Percentiles rank a stretch among this genome's conserved stretches.
phyloP scores from a whole-genome alignment of 2,329 filamentous ascomycete species.

The Leptodontidium sp. region DNA sequence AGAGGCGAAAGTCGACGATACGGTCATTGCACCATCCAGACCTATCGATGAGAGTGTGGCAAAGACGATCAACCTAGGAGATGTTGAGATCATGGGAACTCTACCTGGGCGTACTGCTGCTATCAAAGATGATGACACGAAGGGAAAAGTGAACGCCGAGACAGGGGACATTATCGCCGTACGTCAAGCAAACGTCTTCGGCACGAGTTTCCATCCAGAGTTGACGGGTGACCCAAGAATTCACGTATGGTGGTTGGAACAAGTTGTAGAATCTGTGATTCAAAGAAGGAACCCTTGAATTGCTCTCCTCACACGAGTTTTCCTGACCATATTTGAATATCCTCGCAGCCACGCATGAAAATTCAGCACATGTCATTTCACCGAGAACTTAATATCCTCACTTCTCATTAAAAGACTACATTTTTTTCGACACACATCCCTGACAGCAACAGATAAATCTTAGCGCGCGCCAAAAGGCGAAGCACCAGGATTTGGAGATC shows the following conservation, averaged over 20 bases:
- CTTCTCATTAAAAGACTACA: too few relatives aligned
- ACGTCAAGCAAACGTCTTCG: conserved; percentile 88
- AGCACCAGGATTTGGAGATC: too few relatives aligned
- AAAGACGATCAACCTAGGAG: conserved; percentile 35
- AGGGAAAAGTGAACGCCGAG: conserved; percentile 48
- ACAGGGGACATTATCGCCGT: conserved; percentile 87
- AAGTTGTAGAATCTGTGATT: conserved; percentile 61
- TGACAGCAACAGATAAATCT: too few relatives aligned
- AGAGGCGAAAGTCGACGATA: conserved; percentile 53
- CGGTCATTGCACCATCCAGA: conserved; percentile 44
- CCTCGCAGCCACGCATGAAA: not conserved
- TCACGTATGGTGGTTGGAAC: conserved; percentile 90
- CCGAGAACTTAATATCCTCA: too few relatives aligned
- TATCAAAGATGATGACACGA: conserved; percentile 51
- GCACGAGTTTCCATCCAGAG: conserved; percentile 95
- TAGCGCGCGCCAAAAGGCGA: too few relatives aligned
- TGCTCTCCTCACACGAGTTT: not conserved
- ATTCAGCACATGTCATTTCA: too few relatives aligned
- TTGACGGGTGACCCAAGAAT: conserved; percentile 87
- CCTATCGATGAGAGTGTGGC: conserved; percentile 35
- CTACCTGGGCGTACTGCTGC: conserved; percentile 53
- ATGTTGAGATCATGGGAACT: conserved; percentile 61
- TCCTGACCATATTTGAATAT: not conserved
- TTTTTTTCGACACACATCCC: too few relatives aligned
- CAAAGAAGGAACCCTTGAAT: conserved; percentile 30